Evolutionary conservation across 176 grass and related monocot species (phyloP), one percentile per base, ranked within the genome.

Genomic region (Lolium multiflorum): DNA sequence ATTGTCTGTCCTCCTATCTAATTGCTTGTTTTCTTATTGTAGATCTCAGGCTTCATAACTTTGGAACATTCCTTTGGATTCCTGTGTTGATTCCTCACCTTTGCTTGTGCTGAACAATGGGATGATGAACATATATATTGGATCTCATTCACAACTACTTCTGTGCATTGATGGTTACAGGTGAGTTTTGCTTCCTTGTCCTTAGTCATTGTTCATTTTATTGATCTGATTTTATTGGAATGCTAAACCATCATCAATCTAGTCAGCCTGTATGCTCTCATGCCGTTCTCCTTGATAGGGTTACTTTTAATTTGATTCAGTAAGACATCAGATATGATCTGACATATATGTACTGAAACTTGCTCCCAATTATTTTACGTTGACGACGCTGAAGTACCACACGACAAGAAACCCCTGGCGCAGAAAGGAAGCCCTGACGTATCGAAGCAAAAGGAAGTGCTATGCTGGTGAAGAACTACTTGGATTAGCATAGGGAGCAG

Each of bases 51-150:
- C 28, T 28, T 28, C 28, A 28, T 28, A 93, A 83, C 81, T 94
- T 75, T 98, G 96, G 96, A 95, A 87, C 39, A 46, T 95, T 82
- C 78, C 50, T 65, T 90, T 98, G 49, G 83, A 82, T 81, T 95
- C 91, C 87, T 98, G 96, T 89, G 96, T 98, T 81, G 96, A 98
- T 91, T 93, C 96, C 47, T 98, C 96, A 89, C 93, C 96, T 83
- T 90, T 98, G 83, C 81, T 95, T 83, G 96, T 93, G 41, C 49
- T 81, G 76, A 86, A 83, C 65, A 80, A 93, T 92, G 93, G 90
- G n/a, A 89, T 84, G 79, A 31, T 95, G 38, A 74, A 82, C 83
- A 85, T 98, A 84, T 91, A 93, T 84, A 92, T 98, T 68, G 96
- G 96, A 73, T 93, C 93, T 66, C 93, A 98, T 81, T 98, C 96